phyloP scores from a whole-genome alignment of 805 yeast species.

The Ogataea nitratoaversa region DNA sequence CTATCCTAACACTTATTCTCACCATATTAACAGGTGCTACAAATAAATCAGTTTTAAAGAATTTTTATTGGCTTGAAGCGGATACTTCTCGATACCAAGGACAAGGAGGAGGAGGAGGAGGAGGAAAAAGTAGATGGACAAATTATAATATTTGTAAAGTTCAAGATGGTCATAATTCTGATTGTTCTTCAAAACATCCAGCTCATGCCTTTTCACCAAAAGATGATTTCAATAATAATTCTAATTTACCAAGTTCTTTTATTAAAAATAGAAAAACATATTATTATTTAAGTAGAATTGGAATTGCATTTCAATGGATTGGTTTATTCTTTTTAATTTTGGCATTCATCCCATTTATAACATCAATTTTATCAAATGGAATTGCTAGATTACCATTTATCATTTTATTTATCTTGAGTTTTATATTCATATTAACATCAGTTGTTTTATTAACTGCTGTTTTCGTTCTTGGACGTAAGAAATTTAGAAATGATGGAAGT shows the following conservation, averaged over 20 bases:
- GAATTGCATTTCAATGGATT: slow-evolving; percentile 58
- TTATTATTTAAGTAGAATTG: slow-evolving; percentile 65
- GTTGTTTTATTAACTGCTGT: slow-evolving; percentile 51
- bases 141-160: slow-evolving; percentile 58
- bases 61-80: slow-evolving; percentile 78
- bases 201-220: slow-evolving; percentile 86
- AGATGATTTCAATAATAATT: slow-evolving; percentile 54
- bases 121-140: slow-evolving; percentile 73
- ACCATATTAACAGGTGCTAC: slow-evolving; percentile 63
- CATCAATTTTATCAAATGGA: slow-evolving; percentile 7
- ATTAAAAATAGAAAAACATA: slow-evolving; percentile 43
- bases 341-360: slow-evolving; percentile 38
- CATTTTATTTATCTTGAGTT: slow-evolving; percentile 28
- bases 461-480: slow-evolving; percentile 49
- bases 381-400: slow-evolving; percentile 3
- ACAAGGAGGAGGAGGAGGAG: slow-evolving; percentile 71
- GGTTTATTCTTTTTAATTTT: slow-evolving; percentile 51
- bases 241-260: slow-evolving; percentile 53
- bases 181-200: slow-evolving; percentile 55
- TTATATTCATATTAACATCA: slow-evolving; percentile 41
- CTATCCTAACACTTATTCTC: slow-evolving; percentile 54
- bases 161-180: slow-evolving; percentile 38
- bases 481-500: slow-evolving; percentile 41
- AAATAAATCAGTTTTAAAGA: slow-evolving; percentile 43
- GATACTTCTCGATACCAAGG: slow-evolving; percentile 54